A percentile compares a stretch with the other conserved stretches of the same genome.
Conservation (phyloP, 768 basidiomycete genomes). For the Naganishia onofrii region DNA sequence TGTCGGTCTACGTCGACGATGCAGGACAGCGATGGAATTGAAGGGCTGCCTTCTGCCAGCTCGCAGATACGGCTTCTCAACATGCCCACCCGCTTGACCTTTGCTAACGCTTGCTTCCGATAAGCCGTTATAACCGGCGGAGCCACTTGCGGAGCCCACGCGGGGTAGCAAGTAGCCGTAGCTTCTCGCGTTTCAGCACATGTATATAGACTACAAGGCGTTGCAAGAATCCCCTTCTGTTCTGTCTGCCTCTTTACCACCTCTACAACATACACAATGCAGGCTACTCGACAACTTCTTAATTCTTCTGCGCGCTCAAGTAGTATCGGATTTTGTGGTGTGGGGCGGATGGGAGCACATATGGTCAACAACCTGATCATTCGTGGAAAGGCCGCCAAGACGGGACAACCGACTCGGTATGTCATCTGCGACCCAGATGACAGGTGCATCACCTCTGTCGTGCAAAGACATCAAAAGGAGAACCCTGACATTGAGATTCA, state of each 20-base stretch:
- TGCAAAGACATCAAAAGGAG: constrained; percentile 18
- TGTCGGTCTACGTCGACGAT: too few relatives aligned
- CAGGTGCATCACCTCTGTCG: background rate
- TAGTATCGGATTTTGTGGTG: constrained; percentile 29
- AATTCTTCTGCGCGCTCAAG: background rate
- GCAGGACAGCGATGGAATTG: too few relatives aligned
- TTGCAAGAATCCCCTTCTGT: background rate
- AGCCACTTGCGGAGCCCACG: background rate
- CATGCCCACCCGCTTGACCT: too few relatives aligned
- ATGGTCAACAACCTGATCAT: constrained; percentile 29
- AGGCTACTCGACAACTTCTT: constrained; percentile 14
- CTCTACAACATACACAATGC: background rate
- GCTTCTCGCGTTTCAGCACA: background rate
- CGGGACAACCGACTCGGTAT: constrained; percentile 4
- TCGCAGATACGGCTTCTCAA: too few relatives aligned
- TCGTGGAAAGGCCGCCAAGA: constrained; percentile 1
- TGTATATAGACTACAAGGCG: background rate
- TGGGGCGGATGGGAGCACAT: constrained; percentile 29
- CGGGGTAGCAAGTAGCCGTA: background rate
- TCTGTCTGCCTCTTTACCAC: background rate
- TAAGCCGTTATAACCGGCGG: background rate
- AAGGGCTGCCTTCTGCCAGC: too few relatives aligned
- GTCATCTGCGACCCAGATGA: constrained; percentile 25
- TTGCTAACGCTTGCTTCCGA: too few relatives aligned
- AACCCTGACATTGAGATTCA: constrained; percentile 17